These are phyloP conservation scores for Cryomyces minteri DNA, from an alignment of 495 filamentous ascomycete genomes.

Conservation along the genomic window DNA sequence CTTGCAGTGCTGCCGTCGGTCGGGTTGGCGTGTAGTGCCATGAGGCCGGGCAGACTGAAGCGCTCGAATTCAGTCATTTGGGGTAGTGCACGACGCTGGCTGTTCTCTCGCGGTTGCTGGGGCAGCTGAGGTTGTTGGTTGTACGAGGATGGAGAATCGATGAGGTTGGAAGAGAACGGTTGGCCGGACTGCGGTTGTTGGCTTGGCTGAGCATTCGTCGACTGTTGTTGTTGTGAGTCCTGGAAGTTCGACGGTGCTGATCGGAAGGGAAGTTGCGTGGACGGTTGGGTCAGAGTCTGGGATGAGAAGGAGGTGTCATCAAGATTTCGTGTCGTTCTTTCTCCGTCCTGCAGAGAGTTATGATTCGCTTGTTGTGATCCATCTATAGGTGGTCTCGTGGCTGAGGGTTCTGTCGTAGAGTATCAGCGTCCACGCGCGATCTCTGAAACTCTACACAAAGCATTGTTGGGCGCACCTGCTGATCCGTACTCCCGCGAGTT, in stretches of 20 bases:
- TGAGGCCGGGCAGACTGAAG: not conserved
- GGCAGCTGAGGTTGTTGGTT: not conserved
- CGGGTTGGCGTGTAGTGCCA: conserved; percentile 35
- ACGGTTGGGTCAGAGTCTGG: no score
- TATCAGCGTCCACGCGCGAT: not conserved
- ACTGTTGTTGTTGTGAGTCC: not conserved
- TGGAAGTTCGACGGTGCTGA: no score
- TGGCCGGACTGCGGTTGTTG: no score
- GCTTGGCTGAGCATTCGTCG: not conserved
- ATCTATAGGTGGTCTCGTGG: no score
- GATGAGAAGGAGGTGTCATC: no score
- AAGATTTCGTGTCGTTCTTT: no score
- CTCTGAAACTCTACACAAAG: not conserved
- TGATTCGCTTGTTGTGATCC: no score
- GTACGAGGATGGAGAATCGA: not conserved
- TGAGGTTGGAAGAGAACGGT: not conserved
- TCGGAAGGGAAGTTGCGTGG: no score
- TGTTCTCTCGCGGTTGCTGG: not conserved
- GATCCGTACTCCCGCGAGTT: not conserved
- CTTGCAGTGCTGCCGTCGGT: conserved; percentile 17
- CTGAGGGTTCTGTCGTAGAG: no score
- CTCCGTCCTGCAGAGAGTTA: no score
- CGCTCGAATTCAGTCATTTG: not conserved
- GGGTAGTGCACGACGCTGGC: not conserved
- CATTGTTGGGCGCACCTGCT: not conserved